Percentiles rank a stretch among this genome's conserved stretches.
These are phyloP conservation scores for Ophiostoma sp. DNA, from an alignment of 2,329 filamentous ascomycete genomes.

Conservation along the genomic window DNA sequence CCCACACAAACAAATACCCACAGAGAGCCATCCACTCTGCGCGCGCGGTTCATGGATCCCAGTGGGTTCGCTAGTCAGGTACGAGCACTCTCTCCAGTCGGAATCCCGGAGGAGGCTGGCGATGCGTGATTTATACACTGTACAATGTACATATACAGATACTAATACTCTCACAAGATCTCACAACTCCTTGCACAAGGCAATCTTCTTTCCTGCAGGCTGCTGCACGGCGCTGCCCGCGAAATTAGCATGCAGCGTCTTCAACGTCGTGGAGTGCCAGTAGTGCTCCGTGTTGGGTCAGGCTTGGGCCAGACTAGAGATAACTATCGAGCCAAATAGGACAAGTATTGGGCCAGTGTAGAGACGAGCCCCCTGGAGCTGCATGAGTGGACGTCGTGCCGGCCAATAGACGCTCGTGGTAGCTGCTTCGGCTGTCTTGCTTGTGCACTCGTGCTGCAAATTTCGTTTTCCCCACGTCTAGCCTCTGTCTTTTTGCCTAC, in stretches of 20 bases:
- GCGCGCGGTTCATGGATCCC: neutral
- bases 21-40: neutral
- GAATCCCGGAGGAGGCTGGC: neutral
- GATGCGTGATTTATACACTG: neutral
- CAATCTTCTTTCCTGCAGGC: constrained; percentile 18
- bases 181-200: constrained; percentile 11
- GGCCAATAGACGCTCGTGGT: neutral
- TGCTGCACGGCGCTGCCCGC: constrained; percentile 17
- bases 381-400: constrained; percentile 5
- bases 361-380: neutral
- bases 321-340: too few relatives aligned
- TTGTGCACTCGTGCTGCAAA: neutral
- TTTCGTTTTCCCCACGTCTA: constrained; percentile 4
- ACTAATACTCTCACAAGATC: neutral
- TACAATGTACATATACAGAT: neutral
- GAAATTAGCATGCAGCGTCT: constrained; percentile 23
- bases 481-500: neutral
- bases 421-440: neutral
- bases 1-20: neutral
- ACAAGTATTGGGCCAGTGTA: neutral
- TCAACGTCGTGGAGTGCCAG: constrained; percentile 7
- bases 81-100: neutral
- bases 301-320: constrained; percentile 1
- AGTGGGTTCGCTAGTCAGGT: neutral
- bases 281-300: constrained; percentile 11